Percentiles rank a stretch among this genome's conserved stretches.
These are phyloP conservation scores for Penicillium freii DNA, from an alignment of 2,329 filamentous ascomycete species.

Conservation along the genomic window DNA sequence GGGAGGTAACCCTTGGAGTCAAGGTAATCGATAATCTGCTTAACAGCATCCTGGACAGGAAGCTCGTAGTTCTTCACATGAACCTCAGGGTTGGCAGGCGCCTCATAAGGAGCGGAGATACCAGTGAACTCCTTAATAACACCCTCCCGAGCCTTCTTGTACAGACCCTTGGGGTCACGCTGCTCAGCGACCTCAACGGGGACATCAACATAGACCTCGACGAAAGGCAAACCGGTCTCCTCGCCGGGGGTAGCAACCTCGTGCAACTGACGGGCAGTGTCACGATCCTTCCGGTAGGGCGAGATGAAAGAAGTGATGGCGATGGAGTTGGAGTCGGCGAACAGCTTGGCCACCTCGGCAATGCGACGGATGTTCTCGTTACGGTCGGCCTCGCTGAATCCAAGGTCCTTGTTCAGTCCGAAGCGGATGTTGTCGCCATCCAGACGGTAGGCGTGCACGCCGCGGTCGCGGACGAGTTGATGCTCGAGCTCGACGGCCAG, in stretches of 20 bases:
- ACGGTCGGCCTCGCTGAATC: conserved; percentile 87
- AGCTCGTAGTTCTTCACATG: conserved; percentile 78
- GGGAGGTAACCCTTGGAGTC: conserved; percentile 64
- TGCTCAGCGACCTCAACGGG: conserved; percentile 88
- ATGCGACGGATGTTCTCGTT: conserved; percentile 98
- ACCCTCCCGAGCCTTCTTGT: conserved; percentile 92
- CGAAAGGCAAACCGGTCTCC: conserved; percentile 70
- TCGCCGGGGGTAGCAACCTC: conserved; percentile 58
- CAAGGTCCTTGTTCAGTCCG: conserved; percentile 95
- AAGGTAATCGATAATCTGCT: conserved; percentile 76
- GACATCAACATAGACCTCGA: conserved; percentile 92
- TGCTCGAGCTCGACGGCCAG: conserved; percentile 96
- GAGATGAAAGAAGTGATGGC: conserved; percentile 97
- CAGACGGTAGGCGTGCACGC: conserved; percentile 81
- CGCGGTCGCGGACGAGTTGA: conserved; percentile 74
- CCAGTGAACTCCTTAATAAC: conserved; percentile 98
- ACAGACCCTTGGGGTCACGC: conserved; percentile 94
- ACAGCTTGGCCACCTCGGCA: conserved; percentile 93
- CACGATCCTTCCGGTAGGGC: conserved; percentile 83
- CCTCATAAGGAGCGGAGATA: conserved; percentile 92
- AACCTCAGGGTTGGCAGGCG: conserved; percentile 79
- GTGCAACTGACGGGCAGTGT: conserved; percentile 79
- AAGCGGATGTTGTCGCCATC: conserved; percentile 99
- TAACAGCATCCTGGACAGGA: conserved; percentile 84
- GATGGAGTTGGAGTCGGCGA: conserved; percentile 83